Base-by-base conservation (phyloP, 257 asterid genomes). In the Nicotiana knightiana region DNA sequence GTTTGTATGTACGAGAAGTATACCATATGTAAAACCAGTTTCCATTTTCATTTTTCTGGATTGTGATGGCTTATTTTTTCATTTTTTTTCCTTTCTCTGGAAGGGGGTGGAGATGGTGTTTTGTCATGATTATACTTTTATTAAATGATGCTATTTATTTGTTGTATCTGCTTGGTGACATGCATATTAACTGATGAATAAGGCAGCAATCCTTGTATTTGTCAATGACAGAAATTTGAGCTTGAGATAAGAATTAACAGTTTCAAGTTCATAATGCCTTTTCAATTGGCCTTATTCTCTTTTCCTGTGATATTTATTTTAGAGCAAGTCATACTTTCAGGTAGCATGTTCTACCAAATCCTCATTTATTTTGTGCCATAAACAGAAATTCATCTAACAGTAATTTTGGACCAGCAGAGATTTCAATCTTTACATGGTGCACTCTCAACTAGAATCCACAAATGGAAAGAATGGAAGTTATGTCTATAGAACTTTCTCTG, bases 1-100 rank as follows among this genome's bases (percentile, higher is more conserved):
- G 18, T 83, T 86, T 80, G 90, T 77, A 80, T 84, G 87, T 86
- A 80, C 65, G 28, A 28, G 43, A 37, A 5, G 73, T 83, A 85
- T 85, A 81, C 81, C 51, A 81, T 77, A 82, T 58, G 37, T 82
- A 84, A 67, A 13, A 55, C 73, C 53, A 39, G 37, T 67, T 77
- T 87, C 79, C 75, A 43, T 87, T 87, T 81, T 76, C 54, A 53
- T 78, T 85, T 63, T 17, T 76, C 70, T 79, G 85, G 64, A 86
- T 85, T 77, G 82, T 65, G 61, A 67, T 80, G 26, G 81, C 86
- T 51, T 28, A 10, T 26, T 81, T 71, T 77, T 84, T 84, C 2
- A 4, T 70, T 57, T 76, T n/a, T 3, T 9, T 77, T 21, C 30
- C 28, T 73, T 51, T 81, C 28, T n/a, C 58, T 61, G 43, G 80